A percentile compares a stretch with the other conserved stretches of the same genome.
phyloP scores from a whole-genome alignment of 1,139 yeast species.

The Scheffersomyces cryptocercus region DNA sequence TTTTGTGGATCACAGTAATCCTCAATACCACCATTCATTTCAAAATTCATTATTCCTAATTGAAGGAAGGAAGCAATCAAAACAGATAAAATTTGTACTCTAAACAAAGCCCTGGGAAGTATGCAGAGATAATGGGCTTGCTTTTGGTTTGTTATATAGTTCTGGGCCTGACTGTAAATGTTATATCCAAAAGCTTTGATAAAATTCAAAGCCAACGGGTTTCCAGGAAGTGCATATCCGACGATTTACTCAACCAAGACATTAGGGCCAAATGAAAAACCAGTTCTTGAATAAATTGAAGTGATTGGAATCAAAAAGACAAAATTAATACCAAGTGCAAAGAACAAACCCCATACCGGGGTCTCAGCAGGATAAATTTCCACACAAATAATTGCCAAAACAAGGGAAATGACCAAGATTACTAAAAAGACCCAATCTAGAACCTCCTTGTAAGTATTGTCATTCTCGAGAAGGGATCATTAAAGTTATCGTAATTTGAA shows the following conservation, averaged over 20 bases:
- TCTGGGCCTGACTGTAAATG: constrained; percentile 36
- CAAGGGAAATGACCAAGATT: constrained; percentile 13
- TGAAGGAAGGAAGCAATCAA: constrained; percentile 25
- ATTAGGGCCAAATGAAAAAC: constrained; percentile 18
- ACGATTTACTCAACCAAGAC: constrained; percentile 21
- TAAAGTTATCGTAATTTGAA: constrained; percentile 14
- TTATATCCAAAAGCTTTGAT: constrained; percentile 23
- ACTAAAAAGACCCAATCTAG: constrained; percentile 17
- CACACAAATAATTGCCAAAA: constrained; percentile 17
- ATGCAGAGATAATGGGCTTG: constrained; percentile 35
- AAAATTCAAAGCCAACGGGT: constrained; percentile 19
- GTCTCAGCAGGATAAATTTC: constrained; percentile 19
- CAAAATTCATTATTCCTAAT: constrained; percentile 31
- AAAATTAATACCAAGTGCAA: constrained; percentile 21
- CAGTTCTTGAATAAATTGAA: constrained; percentile 16
- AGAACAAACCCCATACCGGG: constrained; percentile 23
- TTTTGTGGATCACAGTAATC: constrained; percentile 30
- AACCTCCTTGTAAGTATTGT: constrained; percentile 17
- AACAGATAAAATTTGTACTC: constrained; percentile 33
- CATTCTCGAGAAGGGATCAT: constrained; percentile 16
- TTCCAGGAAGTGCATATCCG: constrained; percentile 23
- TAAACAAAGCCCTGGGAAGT: constrained; percentile 36
- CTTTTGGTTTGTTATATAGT: constrained; percentile 38
- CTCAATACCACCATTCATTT: constrained; percentile 18
- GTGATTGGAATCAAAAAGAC: constrained; percentile 22